These are phyloP conservation scores for Jackrogersella minutella DNA, from an alignment of 495 filamentous ascomycete genomes.

Conservation along the genomic window DNA sequence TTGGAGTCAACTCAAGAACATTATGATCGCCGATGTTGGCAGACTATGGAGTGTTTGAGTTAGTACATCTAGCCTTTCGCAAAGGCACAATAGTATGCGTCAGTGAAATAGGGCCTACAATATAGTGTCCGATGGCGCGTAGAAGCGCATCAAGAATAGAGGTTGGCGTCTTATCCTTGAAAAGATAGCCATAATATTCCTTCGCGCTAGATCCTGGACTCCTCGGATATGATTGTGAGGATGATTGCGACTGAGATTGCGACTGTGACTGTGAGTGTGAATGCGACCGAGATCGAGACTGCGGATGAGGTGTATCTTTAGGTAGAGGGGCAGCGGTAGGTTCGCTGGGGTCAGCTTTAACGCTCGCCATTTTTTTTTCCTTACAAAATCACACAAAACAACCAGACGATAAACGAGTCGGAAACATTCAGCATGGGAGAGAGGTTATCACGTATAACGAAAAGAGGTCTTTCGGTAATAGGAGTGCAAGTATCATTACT, in stretches of 20 bases:
- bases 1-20: conserved; percentile 72
- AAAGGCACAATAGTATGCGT: conserved; percentile 7
- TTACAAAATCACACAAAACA: conserved; percentile 2
- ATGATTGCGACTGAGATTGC: conserved; percentile 13
- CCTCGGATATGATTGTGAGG: conserved; percentile 14
- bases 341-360: conserved; percentile 25
- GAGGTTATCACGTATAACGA: conserved; percentile 10
- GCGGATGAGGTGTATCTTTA: conserved; percentile 17
- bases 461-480: conserved; percentile 10
- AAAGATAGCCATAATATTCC: conserved; percentile 82
- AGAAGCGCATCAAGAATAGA: conserved; percentile 79
- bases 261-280: conserved; percentile 19
- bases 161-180: conserved; percentile 79
- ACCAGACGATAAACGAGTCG: conserved; percentile 9
- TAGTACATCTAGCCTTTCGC: conserved; percentile 7
- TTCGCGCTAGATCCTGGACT: conserved; percentile 35
- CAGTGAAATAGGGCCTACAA: conserved; percentile 65
- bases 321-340: conserved; percentile 21
- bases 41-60: conserved; percentile 51
- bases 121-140: conserved; percentile 77
- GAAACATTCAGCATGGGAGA: conserved; percentile 4
- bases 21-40: conserved; percentile 71
- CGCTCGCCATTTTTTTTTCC: conserved; percentile 38
- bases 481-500: conserved; percentile 23
- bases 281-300: conserved; percentile 1